Conservation (phyloP, 306 rosid genomes). For the Bauhinia variegata region DNA sequence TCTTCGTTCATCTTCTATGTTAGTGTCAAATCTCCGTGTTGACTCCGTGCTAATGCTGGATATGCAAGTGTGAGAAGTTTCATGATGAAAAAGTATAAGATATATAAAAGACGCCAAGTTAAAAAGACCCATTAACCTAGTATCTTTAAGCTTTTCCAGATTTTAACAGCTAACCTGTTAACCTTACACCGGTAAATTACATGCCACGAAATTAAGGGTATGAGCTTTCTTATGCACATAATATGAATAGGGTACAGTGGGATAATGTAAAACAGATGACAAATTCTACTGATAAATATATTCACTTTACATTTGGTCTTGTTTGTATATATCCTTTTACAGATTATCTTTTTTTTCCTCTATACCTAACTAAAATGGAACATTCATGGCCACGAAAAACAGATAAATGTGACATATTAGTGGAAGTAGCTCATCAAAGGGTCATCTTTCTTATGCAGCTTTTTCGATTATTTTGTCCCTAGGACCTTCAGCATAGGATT, state of each 20-base stretch:
- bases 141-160: too few species aligned
- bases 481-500: not conserved
- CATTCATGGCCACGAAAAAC: too few species aligned
- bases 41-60: not conserved
- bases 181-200: too few species aligned
- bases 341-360: not conserved
- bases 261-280: not conserved
- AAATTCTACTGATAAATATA: not conserved
- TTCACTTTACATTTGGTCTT: conserved; percentile 12
- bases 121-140: too few species aligned
- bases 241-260: not conserved
- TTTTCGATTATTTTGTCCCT: conserved; percentile 21
- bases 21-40: not conserved
- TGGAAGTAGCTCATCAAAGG: not conserved
- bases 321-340: not conserved
- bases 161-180: too few species aligned
- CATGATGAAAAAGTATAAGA: too few species aligned
- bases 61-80: too few species aligned
- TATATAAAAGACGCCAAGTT: too few species aligned
- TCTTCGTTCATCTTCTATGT: not conserved
- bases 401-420: not conserved
- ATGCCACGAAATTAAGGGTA: too few species aligned
- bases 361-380: not conserved
- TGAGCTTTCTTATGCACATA: not conserved
- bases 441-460: conserved; percentile 1